Conservation (phyloP, 257 asterid species). For the Knoxia roxburghii region DNA sequence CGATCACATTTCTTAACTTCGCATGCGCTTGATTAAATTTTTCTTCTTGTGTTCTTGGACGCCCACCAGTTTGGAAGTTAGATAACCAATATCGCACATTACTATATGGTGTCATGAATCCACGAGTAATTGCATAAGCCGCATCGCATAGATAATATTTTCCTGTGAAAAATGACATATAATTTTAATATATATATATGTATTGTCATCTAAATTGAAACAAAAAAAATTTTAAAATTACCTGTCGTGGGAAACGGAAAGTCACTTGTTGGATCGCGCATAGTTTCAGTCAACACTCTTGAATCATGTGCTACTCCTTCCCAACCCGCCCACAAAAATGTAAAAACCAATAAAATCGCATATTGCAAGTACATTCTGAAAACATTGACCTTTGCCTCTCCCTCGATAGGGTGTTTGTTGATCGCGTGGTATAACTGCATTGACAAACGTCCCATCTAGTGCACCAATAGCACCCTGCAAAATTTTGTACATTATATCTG, state of each 20-base stretch:
- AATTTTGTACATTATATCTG: too few relatives aligned
- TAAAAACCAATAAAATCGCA: not conserved
- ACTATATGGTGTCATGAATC: not conserved
- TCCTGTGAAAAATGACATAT: not conserved
- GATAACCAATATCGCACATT: not conserved
- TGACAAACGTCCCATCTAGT: not conserved
- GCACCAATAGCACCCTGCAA: not conserved
- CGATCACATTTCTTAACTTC: not conserved
- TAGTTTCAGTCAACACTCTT: not conserved
- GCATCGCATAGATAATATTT: not conserved
- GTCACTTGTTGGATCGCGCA: not conserved
- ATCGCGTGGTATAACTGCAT: not conserved
- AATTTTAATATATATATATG: not conserved
- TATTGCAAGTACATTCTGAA: not conserved
- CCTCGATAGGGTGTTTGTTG: not conserved
- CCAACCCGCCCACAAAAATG: not conserved
- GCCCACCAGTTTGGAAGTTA: not conserved
- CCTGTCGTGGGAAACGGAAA: not conserved
- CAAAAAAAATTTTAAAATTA: too few relatives aligned
- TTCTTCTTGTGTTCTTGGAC: not conserved
- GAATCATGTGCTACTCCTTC: not conserved
- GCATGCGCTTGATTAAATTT: slow-evolving; percentile 3
- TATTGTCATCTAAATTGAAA: too few relatives aligned
- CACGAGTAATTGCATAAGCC: not conserved
- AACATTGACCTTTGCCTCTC: not conserved